Base-by-base conservation (phyloP, 306 rosid genomes). In the Hippophae tibetana region DNA sequence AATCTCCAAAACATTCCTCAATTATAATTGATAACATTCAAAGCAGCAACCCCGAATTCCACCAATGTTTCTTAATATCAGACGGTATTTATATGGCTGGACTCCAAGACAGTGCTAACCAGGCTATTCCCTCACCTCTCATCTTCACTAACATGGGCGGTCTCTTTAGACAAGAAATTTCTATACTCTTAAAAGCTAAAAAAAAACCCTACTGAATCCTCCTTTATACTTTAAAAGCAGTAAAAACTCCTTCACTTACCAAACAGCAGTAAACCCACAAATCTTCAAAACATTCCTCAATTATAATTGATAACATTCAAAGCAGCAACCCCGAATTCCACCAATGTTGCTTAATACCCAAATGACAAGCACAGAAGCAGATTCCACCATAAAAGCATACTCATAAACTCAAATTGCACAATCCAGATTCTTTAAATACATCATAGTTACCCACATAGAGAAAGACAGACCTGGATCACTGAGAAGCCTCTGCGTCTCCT, bases 401-500 rank as follows among this genome's bases (percentile, higher is more conserved):
- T 26, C 43, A 27, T 10, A 7, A 47, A 46, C 12, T 10, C 64
- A 13, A 60, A 60, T 60, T 14, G 52, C 63, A 58, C 0, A 25
- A 44, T 25, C 47, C 51, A 26, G 10, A 44, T 45, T 47, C 45
- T 47, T 18, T 43, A 27, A 25, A 60, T 31, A 62, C 14, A 7
- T 7, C 10, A 48, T 5, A 23, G 8, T n/a, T n/a, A 14, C 7
- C 7, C 40, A 49, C 23, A 63, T 9, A 52, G 9, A 52, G 23
- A 52, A 23, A 42, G 14, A 8, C 31, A 7, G 38, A 73, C 78
- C 78, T 50, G 78, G 73, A 62, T 73, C 78, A 50, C 78, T 73
- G 65, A 73, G 78, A 42, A 73, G 78, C 63, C 78, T 68, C 73
- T 73, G 78, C 48, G 78, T 73, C 56, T 73, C 73, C 78, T 67